These are phyloP conservation scores for Colletotrichum chlorophyti DNA, from an alignment of 2,329 filamentous ascomycete genomes.

Conservation along the genomic window DNA sequence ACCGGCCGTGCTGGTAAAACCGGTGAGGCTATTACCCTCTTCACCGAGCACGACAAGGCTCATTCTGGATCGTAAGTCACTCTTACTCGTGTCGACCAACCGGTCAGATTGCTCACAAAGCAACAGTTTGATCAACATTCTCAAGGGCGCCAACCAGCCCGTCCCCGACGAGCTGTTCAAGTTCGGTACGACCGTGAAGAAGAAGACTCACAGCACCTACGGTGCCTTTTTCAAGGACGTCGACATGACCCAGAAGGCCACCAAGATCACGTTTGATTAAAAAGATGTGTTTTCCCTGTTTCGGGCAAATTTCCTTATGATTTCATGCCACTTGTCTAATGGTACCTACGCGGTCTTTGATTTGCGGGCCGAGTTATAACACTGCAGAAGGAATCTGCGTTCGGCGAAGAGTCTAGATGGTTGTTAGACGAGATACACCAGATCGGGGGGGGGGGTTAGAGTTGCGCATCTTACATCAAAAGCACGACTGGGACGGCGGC, in stretches of 20 bases:
- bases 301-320: background rate
- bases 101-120: slow-evolving; percentile 31
- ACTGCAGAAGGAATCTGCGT: slow-evolving; percentile 58
- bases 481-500: slow-evolving; percentile 59
- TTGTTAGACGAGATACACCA: slow-evolving; percentile 26
- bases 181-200: slow-evolving; percentile 98
- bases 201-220: slow-evolving; percentile 95
- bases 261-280: slow-evolving; percentile 93
- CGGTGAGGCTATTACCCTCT: slow-evolving; percentile 89
- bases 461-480: slow-evolving; percentile 71
- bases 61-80: slow-evolving; percentile 82
- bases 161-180: slow-evolving; percentile 92
- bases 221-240: slow-evolving; percentile 95
- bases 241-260: slow-evolving; percentile 81
- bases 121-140: slow-evolving; percentile 84
- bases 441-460: slow-evolving; percentile 34
- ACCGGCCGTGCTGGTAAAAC: slow-evolving; percentile 92
- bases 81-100: background rate
- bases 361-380: slow-evolving; percentile 49
- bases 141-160: slow-evolving; percentile 89
- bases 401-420: slow-evolving; percentile 59
- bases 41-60: slow-evolving; percentile 93
- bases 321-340: background rate
- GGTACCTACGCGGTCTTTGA: slow-evolving; percentile 32
- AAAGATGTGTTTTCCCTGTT: slow-evolving; percentile 20